phyloP scores from a whole-genome alignment of 148 eudicot genomes.

The Amaranthus palmeri region DNA sequence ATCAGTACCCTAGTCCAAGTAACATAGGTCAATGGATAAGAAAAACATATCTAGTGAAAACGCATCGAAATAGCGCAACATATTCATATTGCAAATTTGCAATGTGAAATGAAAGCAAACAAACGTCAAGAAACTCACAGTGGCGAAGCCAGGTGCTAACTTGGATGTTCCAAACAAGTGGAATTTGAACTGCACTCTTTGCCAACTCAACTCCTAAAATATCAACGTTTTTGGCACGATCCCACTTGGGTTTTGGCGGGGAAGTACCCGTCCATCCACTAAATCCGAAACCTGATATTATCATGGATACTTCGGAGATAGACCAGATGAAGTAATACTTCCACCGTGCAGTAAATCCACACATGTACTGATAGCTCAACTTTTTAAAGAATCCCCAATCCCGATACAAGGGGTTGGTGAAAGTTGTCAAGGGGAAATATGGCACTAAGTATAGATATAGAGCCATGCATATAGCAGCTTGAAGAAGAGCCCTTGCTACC shows the following conservation, averaged over 20 bases:
- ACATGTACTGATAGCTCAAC: slow-evolving; percentile 79
- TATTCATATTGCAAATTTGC: no score
- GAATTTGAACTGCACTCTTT: slow-evolving; percentile 79
- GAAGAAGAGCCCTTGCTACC: slow-evolving; percentile 65
- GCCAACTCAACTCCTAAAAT: slow-evolving; percentile 88
- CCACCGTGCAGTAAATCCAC: slow-evolving; percentile 91
- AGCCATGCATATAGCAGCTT: slow-evolving; percentile 88
- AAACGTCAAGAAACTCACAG: slow-evolving; percentile 71
- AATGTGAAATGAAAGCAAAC: no score
- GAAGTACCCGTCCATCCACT: slow-evolving; percentile 83
- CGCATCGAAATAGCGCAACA: no score
- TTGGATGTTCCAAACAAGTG: slow-evolving; percentile 96
- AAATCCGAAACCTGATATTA: slow-evolving; percentile 89
- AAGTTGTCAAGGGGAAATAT: slow-evolving; percentile 62
- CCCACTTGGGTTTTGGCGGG: slow-evolving; percentile 76
- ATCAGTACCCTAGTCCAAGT: no score
- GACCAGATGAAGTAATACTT: slow-evolving; percentile 99
- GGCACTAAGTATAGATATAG: slow-evolving; percentile 77
- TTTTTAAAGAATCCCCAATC: slow-evolving; percentile 75
- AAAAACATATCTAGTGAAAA: neutral
- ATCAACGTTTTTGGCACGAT: slow-evolving; percentile 96
- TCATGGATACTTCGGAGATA: slow-evolving; percentile 81
- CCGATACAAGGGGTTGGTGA: slow-evolving; percentile 58
- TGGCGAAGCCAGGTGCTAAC: slow-evolving; percentile 99
- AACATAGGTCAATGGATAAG: no score